Conservation (phyloP, 2,329 filamentous ascomycete genomes). For the Microdochium nivale region DNA sequence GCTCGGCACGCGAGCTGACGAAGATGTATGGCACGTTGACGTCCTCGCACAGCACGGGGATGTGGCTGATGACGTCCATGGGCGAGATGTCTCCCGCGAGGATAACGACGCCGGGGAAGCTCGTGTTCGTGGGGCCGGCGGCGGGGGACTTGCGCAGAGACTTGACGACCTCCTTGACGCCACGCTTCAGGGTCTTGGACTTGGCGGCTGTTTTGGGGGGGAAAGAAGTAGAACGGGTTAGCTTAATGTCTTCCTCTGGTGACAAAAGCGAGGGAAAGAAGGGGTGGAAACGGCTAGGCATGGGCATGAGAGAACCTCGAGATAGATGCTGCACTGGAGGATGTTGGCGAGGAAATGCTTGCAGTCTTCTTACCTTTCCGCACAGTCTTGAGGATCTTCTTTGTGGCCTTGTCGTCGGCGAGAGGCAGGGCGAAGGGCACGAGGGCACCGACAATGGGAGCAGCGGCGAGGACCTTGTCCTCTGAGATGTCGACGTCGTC, state of each 20-base stretch:
- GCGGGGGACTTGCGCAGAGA: constrained; percentile 84
- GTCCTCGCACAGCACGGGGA: constrained; percentile 96
- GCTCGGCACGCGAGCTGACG: constrained; percentile 82
- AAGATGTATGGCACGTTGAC: constrained; percentile 97
- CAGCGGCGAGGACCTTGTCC: constrained; percentile 26
- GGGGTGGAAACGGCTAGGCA: too few relatives aligned
- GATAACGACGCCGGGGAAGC: constrained; percentile 70
- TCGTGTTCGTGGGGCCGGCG: constrained; percentile 53
- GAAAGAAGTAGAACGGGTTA: constrained; percentile 8
- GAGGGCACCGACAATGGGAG: constrained; percentile 47
- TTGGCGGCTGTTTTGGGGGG: constrained; percentile 66
- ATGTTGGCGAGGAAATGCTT: constrained; percentile 1
- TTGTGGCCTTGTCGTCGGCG: constrained; percentile 67
- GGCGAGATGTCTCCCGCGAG: constrained; percentile 97
- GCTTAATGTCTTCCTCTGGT: too few relatives aligned
- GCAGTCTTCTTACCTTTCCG: constrained; percentile 38
- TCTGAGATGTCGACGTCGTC: constrained; percentile 28
- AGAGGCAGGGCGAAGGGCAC: constrained; percentile 80
- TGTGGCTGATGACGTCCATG: constrained; percentile 97
- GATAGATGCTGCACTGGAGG: too few relatives aligned
- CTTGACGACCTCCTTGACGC: constrained; percentile 98
- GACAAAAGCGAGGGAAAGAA: too few relatives aligned
- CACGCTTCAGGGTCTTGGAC: constrained; percentile 90
- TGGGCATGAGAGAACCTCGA: too few relatives aligned
- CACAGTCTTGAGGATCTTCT: constrained; percentile 51